Evolutionary conservation across 1,284 basidiomycete genomes (phyloP).

Genomic region (Sparassis latifolia): DNA sequence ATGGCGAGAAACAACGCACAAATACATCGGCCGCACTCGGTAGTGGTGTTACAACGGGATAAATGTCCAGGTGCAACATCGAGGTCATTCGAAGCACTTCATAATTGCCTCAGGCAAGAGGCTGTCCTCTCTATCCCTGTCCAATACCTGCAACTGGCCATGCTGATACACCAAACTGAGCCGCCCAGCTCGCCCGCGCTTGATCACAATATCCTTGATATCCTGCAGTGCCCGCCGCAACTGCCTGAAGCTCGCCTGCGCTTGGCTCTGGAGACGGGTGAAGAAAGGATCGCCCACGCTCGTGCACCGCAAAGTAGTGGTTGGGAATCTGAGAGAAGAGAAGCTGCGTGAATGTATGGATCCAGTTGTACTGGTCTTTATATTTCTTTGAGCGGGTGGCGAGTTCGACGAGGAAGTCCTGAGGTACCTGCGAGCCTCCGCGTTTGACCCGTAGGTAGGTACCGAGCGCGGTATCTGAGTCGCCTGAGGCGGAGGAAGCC

Average conservation of each 20-base stretch:
- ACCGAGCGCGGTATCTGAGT: neutral
- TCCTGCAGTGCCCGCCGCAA: constrained; percentile 32
- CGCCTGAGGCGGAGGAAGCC: neutral
- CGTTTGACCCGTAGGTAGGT: constrained; percentile 33
- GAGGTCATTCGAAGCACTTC: neutral
- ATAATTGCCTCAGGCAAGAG: constrained; percentile 20
- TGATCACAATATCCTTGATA: constrained; percentile 37
- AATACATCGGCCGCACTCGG: too few species aligned
- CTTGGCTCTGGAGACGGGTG: constrained; percentile 21
- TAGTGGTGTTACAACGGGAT: too few species aligned
- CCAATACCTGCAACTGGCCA: constrained; percentile 36
- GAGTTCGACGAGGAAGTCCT: constrained; percentile 41
- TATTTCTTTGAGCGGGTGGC: constrained; percentile 34
- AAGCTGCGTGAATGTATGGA: constrained; percentile 43
- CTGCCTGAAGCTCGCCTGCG: constrained; percentile 32
- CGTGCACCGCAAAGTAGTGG: constrained; percentile 43
- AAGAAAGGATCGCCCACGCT: constrained; percentile 29
- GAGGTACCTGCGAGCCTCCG: constrained; percentile 36
- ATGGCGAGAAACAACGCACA: too few species aligned
- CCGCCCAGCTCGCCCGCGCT: constrained; percentile 35
- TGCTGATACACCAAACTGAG: constrained; percentile 40
- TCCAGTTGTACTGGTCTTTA: constrained; percentile 34
- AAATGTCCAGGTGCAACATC: too few species aligned
- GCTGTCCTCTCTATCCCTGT: constrained; percentile 31
- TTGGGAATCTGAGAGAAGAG: constrained; percentile 49